Conservation (phyloP, 2,329 filamentous ascomycete genomes). For the Periglandula ipomoeae region DNA sequence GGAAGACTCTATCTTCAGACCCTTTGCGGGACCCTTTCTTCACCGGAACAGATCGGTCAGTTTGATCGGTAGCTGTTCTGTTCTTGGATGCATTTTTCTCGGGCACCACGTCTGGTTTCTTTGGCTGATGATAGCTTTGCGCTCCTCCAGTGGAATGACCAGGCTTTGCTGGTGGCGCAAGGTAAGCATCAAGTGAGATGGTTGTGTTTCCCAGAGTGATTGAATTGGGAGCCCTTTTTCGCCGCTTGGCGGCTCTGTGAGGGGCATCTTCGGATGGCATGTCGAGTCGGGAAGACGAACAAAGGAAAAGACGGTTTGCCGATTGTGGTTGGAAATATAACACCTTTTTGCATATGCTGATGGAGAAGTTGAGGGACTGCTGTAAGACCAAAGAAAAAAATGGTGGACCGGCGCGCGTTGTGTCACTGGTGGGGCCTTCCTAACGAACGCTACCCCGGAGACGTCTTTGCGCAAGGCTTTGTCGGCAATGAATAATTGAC, state of each 20-base stretch:
- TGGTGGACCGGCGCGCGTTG: no score
- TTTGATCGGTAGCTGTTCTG: not conserved
- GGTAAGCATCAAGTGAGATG: constrained; percentile 41
- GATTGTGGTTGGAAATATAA: not conserved
- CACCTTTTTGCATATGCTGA: not conserved
- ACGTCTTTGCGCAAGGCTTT: no score
- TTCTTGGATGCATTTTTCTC: not conserved
- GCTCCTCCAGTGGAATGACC: not conserved
- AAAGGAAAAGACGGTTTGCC: not conserved
- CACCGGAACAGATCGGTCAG: not conserved
- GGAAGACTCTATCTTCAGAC: constrained; percentile 22
- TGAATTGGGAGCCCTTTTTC: constrained; percentile 26
- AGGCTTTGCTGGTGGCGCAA: constrained; percentile 23
- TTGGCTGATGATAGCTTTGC: not conserved
- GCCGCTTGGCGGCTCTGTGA: constrained; percentile 26
- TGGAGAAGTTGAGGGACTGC: no score
- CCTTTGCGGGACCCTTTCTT: constrained; percentile 9
- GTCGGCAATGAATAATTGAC: no score
- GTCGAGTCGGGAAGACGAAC: not conserved
- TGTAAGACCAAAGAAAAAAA: no score
- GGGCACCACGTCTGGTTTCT: not conserved
- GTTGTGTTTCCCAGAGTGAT: constrained; percentile 38
- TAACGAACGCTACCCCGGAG: no score
- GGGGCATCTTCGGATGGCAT: constrained; percentile 4
- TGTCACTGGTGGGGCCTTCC: no score